These are phyloP conservation scores for Alternaria burnsii DNA, from an alignment of 2,329 filamentous ascomycete species.

Conservation along the genomic window DNA sequence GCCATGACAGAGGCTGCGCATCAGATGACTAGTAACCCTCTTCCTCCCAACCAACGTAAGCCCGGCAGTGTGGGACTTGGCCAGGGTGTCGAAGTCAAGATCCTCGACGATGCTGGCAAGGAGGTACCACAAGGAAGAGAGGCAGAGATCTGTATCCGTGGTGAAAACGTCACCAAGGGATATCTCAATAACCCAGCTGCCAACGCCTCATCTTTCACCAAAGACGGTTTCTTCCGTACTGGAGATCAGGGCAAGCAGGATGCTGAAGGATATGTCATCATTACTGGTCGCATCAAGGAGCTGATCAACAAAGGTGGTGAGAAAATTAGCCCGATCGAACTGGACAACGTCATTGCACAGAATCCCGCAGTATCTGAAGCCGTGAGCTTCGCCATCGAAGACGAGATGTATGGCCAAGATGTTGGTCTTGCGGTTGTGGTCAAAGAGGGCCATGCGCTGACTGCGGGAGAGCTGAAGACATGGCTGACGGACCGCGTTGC, in stretches of 20 bases:
- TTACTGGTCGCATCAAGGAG: constrained; percentile 93
- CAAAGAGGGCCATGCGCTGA: constrained; percentile 66
- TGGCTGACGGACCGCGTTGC: constrained; percentile 76
- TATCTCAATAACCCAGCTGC: constrained; percentile 85
- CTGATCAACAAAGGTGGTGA: constrained; percentile 91
- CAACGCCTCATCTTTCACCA: constrained; percentile 77
- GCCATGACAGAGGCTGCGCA: constrained; percentile 92
- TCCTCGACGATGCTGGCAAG: constrained; percentile 74
- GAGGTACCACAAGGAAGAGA: constrained; percentile 74
- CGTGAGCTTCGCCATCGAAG: constrained; percentile 83
- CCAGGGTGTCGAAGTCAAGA: constrained; percentile 82
- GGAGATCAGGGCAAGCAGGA: constrained; percentile 87
- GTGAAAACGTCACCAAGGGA: constrained; percentile 83
- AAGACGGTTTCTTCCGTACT: constrained; percentile 83
- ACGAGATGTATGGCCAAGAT: constrained; percentile 85
- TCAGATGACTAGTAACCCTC: constrained; percentile 77
- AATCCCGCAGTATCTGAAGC: constrained; percentile 78
- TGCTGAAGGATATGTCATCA: constrained; percentile 80
- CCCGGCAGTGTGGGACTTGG: constrained; percentile 84
- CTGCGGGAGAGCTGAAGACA: constrained; percentile 68
- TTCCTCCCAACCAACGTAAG: constrained; percentile 73
- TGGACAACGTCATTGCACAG: constrained; percentile 82
- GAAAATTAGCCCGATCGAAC: constrained; percentile 87
- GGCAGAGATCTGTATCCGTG: constrained; percentile 83
- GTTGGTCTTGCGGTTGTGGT: constrained; percentile 79